Conservation (phyloP, 2,329 filamentous ascomycete genomes). For the Coniochaeta sp. region DNA sequence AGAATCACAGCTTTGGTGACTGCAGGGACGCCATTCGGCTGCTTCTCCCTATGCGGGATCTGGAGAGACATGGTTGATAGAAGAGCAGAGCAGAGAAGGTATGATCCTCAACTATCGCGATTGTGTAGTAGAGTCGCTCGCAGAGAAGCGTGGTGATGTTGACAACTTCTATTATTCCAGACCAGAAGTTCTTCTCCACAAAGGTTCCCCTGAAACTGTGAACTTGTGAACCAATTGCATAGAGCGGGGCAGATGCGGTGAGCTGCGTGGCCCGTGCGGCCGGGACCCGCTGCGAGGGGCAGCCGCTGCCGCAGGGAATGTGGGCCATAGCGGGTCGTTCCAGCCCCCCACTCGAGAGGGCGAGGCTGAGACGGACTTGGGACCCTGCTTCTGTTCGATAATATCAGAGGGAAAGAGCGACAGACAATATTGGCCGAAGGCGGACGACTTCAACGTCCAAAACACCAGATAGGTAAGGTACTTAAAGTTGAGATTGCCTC, state of each 20-base stretch:
- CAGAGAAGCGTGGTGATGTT: not conserved
- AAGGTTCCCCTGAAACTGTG: not conserved
- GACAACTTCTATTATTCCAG: not conserved
- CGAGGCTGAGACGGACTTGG: not conserved
- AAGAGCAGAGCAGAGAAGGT: not conserved
- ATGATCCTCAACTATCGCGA: not conserved
- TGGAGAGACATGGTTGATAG: constrained; percentile 46
- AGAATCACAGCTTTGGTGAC: constrained; percentile 92
- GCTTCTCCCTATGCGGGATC: constrained; percentile 44
- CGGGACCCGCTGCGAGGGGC: too few relatives aligned
- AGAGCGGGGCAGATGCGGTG: not conserved
- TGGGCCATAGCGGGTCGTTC: not conserved
- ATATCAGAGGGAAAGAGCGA: not conserved
- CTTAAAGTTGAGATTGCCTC: too few relatives aligned
- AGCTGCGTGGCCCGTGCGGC: not conserved
- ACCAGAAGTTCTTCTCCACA: not conserved
- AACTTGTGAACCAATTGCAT: not conserved
- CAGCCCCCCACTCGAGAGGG: not conserved
- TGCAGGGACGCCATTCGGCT: constrained; percentile 41
- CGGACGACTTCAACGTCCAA: too few relatives aligned
- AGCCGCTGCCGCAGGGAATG: not conserved
- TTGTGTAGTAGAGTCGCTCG: not conserved
- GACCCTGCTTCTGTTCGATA: too few relatives aligned
- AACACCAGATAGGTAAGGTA: not conserved
- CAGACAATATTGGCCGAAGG: too few relatives aligned